Evolutionary conservation across 352 stramenopile species (phyloP), one percentile per base, ranked within the genome.

Genomic region (Phytopythium sindhum): DNA sequence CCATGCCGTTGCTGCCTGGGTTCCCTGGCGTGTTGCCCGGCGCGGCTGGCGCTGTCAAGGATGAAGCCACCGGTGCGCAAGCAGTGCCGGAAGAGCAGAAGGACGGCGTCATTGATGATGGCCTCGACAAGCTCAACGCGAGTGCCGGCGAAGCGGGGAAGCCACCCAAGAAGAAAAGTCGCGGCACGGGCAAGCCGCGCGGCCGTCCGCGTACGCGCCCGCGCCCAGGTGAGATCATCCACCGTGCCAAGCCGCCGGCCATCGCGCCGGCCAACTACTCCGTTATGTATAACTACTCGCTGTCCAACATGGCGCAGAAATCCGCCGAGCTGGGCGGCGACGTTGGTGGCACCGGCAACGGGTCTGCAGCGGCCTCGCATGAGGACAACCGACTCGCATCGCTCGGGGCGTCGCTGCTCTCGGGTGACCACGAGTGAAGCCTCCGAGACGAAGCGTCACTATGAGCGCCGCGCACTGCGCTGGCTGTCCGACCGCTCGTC

Each of bases 231-330:
- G 84, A 93, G 69, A 74, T 90, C 52, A 88, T 93, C 55, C 77
- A 69, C n/a, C 82, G 82, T 11, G 74, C 78, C 35, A 93, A 93
- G 66, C 77, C 77, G 8, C 72, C 84, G 1, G 75, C 84, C 31
- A 90, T 93, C 62, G 84, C 84, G 0, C 84, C 84, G 21, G 84
- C 84, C 55, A 88, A 88, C 54, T 90, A 89, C 65, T 80, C 83
- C 29, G 75, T 87, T 58, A 88, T 92, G 79, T 86, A 91, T 68
- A 86, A 89, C 61, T 90, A 89, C 69, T 80, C 73, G 8, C 73
- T 84, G 12, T 79, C 75, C 12, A 81, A 74, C 39, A 60, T 89
- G 60, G 71, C 71, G 23, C 78, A 84, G 55, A 85, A 87, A 64
- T 74, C 69, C 35, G 67, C 71, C 4, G 82, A 91, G 63, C 66